phyloP scores from a whole-genome alignment of 2,329 filamentous ascomycete species.

The Pseudocercospora vitis region DNA sequence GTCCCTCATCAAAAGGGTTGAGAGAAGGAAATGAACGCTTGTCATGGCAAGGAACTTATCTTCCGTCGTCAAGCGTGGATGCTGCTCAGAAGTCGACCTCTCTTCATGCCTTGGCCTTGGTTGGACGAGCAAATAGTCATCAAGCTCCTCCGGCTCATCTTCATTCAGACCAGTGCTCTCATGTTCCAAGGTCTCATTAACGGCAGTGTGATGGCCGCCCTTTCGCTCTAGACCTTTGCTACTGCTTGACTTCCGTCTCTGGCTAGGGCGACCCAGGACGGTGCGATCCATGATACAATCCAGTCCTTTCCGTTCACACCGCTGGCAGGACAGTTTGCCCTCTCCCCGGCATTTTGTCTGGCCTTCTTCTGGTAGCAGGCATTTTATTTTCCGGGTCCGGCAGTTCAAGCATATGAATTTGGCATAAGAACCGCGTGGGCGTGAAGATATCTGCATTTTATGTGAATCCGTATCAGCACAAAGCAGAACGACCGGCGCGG shows the following conservation, averaged over 20 bases:
- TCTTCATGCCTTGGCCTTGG: background rate
- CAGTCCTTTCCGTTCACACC: constrained; percentile 19
- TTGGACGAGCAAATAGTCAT: constrained; percentile 17
- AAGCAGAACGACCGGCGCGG: too few relatives aligned
- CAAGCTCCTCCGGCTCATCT: constrained; percentile 7
- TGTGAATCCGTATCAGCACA: background rate
- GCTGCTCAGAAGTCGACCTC: background rate
- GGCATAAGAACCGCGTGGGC: constrained; percentile 22
- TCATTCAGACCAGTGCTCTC: background rate
- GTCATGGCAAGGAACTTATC: constrained; percentile 8
- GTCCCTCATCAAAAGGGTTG: constrained; percentile 1
- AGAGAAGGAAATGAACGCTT: background rate
- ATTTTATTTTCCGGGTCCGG: constrained; percentile 27
- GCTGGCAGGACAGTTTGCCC: constrained; percentile 7
- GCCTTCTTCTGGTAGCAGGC: constrained; percentile 15
- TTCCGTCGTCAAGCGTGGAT: background rate
- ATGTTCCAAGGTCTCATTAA: background rate
- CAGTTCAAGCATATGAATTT: constrained; percentile 26
- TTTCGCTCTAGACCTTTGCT: background rate
- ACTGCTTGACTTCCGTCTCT: background rate
- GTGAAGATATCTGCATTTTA: background rate
- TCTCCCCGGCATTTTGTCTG: constrained; percentile 18
- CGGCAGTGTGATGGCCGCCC: background rate
- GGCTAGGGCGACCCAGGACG: constrained; percentile 22
- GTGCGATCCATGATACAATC: constrained; percentile 25